These are phyloP conservation scores for Coccomyxa sp. DNA, from an alignment of 139 green algal genomes.

Conservation along the genomic window DNA sequence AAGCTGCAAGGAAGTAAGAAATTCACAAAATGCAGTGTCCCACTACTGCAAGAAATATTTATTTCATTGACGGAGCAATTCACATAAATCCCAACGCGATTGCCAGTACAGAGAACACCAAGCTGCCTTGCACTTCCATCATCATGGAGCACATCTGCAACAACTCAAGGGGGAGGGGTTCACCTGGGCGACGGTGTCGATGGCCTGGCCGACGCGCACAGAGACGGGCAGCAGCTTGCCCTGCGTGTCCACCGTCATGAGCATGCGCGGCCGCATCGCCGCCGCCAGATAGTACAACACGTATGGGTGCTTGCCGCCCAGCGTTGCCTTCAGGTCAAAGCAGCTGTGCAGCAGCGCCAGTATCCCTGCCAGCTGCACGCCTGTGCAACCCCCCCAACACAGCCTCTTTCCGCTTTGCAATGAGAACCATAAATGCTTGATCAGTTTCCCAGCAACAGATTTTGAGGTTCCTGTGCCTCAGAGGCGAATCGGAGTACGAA, in stretches of 20 bases:
- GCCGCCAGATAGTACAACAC: constrained; percentile 86
- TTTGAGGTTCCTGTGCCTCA: not conserved
- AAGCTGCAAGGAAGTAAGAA: too few species aligned
- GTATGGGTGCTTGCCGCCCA: constrained; percentile 81
- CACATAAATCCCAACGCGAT: too few species aligned
- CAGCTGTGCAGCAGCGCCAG: constrained; percentile 71
- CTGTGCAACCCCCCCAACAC: constrained; percentile 21
- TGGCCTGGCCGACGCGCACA: constrained; percentile 89
- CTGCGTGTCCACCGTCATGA: constrained; percentile 92
- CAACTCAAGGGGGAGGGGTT: not conserved
- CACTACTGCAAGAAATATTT: not conserved
- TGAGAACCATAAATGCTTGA: too few species aligned
- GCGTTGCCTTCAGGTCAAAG: constrained; percentile 72
- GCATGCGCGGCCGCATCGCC: constrained; percentile 92
- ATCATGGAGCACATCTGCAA: too few species aligned
- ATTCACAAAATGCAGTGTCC: not conserved
- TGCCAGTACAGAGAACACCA: too few species aligned
- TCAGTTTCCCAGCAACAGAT: too few species aligned
- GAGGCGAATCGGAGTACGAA: not conserved
- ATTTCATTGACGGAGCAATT: too few species aligned
- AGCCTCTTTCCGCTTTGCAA: too few species aligned
- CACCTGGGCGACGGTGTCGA: constrained; percentile 93
- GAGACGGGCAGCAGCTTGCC: constrained; percentile 78
- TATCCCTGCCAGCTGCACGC: constrained; percentile 75
- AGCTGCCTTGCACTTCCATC: too few species aligned